These are phyloP conservation scores for Ceratocystis lukuohia DNA, from an alignment of 2,329 filamentous ascomycete genomes.

Conservation along the genomic window DNA sequence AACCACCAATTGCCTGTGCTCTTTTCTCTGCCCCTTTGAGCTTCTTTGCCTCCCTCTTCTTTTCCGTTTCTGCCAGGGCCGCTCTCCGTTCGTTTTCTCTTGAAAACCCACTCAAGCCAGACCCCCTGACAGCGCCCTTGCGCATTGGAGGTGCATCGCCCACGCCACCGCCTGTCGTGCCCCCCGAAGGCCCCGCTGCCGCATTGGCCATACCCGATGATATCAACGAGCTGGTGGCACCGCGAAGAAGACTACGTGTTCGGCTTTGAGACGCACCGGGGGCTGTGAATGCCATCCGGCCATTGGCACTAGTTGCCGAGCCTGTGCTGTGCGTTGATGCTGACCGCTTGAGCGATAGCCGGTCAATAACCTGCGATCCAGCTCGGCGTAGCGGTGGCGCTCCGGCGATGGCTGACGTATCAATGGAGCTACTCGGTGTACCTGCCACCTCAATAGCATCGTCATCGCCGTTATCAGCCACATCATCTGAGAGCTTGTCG, in stretches of 20 bases:
- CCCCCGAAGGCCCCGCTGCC: conserved; percentile 10
- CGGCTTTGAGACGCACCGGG: conserved; percentile 38
- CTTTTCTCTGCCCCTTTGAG: conserved; percentile 44
- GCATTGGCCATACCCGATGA: conserved; percentile 27
- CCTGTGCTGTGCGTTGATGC: conserved; percentile 28
- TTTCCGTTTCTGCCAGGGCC: conserved; percentile 42
- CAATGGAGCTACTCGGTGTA: conserved; percentile 8
- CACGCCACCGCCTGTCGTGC: conserved; percentile 21
- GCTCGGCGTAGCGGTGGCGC: conserved; percentile 27
- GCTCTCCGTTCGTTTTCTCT: conserved; percentile 45
- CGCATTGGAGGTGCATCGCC: conserved; percentile 41
- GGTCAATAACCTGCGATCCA: conserved; percentile 49
- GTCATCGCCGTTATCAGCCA: conserved; percentile 30
- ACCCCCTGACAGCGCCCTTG: conserved; percentile 46
- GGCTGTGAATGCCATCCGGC: conserved; percentile 44
- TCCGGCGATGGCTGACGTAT: conserved; percentile 10
- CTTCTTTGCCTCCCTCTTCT: conserved; percentile 44
- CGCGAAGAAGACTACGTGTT: conserved; percentile 53
- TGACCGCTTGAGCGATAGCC: conserved; percentile 54
- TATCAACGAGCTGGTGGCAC: conserved; percentile 50
- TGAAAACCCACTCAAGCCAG: conserved; percentile 47
- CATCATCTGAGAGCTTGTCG: conserved; percentile 38
- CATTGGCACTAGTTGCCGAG: conserved; percentile 26
- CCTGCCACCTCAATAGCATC: conserved; percentile 22
- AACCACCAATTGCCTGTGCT: conserved; percentile 41